Base-by-base conservation (phyloP, 768 basidiomycete genomes). In the Leucogyrophana mollusca region DNA sequence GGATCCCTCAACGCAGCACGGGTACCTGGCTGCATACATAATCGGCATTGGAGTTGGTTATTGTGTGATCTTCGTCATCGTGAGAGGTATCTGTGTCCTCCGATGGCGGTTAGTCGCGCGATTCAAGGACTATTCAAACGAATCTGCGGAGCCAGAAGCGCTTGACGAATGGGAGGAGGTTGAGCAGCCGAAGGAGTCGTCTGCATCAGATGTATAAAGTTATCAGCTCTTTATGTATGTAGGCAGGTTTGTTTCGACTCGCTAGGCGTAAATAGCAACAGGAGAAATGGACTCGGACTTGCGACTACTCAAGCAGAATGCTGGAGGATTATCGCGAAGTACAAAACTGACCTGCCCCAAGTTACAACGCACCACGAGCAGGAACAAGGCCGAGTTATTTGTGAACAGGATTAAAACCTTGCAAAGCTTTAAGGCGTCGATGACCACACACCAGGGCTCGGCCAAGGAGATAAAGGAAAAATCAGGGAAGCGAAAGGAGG, bases 21-120 rank as follows among this genome's bases (percentile, higher is more conserved):
- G 54, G 4, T 54, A 70, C 25, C 67, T 88, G 36, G 82, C 80
- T 0, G 81, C 61, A 0, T 88, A 87, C 58, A 79, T 87, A 55
- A 17, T 82, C 32, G 84, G 82, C 3, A 83, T 87, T 47, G 71
- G 62, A 2, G 56, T 72, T 4, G 84, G 70, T 0, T 77, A 77
- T 27, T 60, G 62, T 34, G 44, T 87, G 45, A 56, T 84, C 6
- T 87, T 87, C 54, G 30, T 56, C 10, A 14, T 82, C 48, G 74
- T 77, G 5, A 73, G 74, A 20, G 71, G 64, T 3, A 13, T 73
- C 14, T 68, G 70, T 13, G 37, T 67, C 8, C 47, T 78, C 2
- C 73, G 82, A 3, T 45, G 64, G 13, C 60, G 65, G 3, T 17
- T 72, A 17, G 53, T 66, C 45, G 45, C 46, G n/a, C 55, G 51